Percentiles rank a stretch among this genome's conserved stretches.
phyloP scores from a whole-genome alignment of 1,139 yeast species.

The Saccharomyces hybrid region DNA sequence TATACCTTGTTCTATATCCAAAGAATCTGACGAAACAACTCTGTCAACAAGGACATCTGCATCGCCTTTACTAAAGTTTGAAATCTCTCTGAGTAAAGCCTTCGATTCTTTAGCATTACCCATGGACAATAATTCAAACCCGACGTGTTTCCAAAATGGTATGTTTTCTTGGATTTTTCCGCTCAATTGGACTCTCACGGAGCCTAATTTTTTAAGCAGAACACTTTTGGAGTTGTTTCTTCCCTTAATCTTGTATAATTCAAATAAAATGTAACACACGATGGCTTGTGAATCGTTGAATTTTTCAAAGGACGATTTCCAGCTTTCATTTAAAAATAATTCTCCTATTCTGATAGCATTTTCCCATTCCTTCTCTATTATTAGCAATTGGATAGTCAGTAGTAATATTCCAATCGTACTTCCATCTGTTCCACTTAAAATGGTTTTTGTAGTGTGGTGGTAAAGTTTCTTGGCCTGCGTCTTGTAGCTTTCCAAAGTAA shows the following conservation, averaged over 20 bases:
- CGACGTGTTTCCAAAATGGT: slow-evolving; percentile 42
- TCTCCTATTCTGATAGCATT: slow-evolving; percentile 27
- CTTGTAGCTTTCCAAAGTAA: slow-evolving; percentile 24
- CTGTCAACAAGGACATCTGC: slow-evolving; percentile 13
- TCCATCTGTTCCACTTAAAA: slow-evolving; percentile 18
- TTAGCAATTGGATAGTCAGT: slow-evolving; percentile 23
- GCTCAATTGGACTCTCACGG: neutral
- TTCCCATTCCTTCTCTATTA: slow-evolving; percentile 24
- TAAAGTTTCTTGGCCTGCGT: slow-evolving; percentile 28
- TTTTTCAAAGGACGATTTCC: slow-evolving; percentile 1
- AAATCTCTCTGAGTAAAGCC: slow-evolving; percentile 16
- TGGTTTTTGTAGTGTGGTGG: slow-evolving; percentile 13
- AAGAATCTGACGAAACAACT: slow-evolving; percentile 10
- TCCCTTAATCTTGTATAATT: slow-evolving; percentile 21
- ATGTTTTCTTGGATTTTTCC: slow-evolving; percentile 1
- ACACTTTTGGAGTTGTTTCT: slow-evolving; percentile 18
- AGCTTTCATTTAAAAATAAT: slow-evolving; percentile 14
- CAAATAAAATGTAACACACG: slow-evolving; percentile 20
- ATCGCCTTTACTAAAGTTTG: slow-evolving; percentile 4
- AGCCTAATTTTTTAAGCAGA: slow-evolving; percentile 14
- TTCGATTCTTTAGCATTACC: slow-evolving; percentile 32
- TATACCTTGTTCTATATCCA: slow-evolving; percentile 22
- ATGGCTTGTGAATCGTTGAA: slow-evolving; percentile 9
- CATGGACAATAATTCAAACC: slow-evolving; percentile 38
- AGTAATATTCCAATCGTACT: slow-evolving; percentile 21